Evolutionary conservation across 2,329 filamentous ascomycete genomes (phyloP).

Genomic region (Mollisia scopiformis): DNA sequence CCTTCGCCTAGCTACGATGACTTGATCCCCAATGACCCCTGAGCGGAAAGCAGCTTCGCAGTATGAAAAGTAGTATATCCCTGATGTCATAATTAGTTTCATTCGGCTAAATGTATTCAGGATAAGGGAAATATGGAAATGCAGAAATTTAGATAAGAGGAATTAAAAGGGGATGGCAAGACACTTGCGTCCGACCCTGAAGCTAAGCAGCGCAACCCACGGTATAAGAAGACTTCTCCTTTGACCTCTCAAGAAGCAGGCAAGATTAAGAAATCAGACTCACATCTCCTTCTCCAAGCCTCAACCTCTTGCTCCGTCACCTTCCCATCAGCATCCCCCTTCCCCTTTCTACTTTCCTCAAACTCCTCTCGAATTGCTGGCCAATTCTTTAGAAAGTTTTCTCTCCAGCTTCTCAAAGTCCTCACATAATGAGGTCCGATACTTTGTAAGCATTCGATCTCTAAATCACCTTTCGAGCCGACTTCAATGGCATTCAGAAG

Average conservation of each 20-base stretch:
- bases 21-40: slow-evolving; percentile 70
- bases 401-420: slow-evolving; percentile 67
- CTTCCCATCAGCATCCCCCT: no score
- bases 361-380: slow-evolving; percentile 51
- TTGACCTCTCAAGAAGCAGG: no score
- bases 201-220: no score
- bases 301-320: slow-evolving; percentile 54
- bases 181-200: no score
- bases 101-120: neutral
- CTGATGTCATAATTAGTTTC: slow-evolving; percentile 13
- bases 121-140: neutral
- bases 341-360: neutral
- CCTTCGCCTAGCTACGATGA: slow-evolving; percentile 57
- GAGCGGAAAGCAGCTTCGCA: slow-evolving; percentile 43
- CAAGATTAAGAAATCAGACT: no score
- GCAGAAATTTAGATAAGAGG: no score
- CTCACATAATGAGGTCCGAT: slow-evolving; percentile 74
- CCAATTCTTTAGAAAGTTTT: slow-evolving; percentile 65
- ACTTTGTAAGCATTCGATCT: slow-evolving; percentile 67
- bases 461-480: slow-evolving; percentile 60
- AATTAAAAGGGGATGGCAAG: no score
- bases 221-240: no score
- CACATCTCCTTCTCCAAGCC: slow-evolving; percentile 70
- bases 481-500: slow-evolving; percentile 58
- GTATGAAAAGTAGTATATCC: slow-evolving; percentile 14